Evolutionary conservation across 1,284 basidiomycete species (phyloP).

Genomic region (Naganishia liquefaciens): DNA sequence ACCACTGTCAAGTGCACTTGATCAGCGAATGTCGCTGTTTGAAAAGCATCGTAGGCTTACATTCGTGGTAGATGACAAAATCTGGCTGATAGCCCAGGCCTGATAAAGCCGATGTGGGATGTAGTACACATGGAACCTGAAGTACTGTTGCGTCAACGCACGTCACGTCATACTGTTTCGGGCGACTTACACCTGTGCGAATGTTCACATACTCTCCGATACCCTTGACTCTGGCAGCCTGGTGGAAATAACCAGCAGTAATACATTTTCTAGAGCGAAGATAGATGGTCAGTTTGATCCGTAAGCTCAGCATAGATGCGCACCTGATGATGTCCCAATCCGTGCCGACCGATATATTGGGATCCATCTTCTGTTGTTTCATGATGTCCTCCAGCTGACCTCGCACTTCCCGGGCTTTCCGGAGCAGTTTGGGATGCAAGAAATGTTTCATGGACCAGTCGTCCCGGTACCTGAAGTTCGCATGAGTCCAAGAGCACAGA

Average conservation of each 20-base stretch:
- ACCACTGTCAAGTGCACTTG: slow-evolving; percentile 59
- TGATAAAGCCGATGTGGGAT: slow-evolving; percentile 94
- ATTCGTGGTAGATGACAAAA: slow-evolving; percentile 95
- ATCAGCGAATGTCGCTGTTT: slow-evolving; percentile 30
- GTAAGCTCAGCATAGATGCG: neutral
- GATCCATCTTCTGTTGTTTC: slow-evolving; percentile 93
- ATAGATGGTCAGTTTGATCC: neutral
- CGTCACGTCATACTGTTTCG: neutral
- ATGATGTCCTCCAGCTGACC: slow-evolving; percentile 97
- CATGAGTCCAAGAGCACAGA: neutral
- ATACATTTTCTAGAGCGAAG: slow-evolving; percentile 78
- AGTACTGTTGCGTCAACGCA: slow-evolving; percentile 2
- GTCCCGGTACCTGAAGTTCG: slow-evolving; percentile 69
- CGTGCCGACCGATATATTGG: slow-evolving; percentile 78
- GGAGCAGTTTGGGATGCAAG: slow-evolving; percentile 89
- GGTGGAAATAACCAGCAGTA: slow-evolving; percentile 97
- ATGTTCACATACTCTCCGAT: slow-evolving; percentile 99
- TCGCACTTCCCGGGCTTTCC: slow-evolving; percentile 96
- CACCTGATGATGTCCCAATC: slow-evolving; percentile 92
- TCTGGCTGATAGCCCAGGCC: slow-evolving; percentile 94
- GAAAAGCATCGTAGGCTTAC: slow-evolving; percentile 41
- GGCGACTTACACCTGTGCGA: slow-evolving; percentile 69
- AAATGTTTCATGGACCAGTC: slow-evolving; percentile 95
- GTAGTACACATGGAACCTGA: slow-evolving; percentile 61
- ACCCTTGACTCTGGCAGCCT: slow-evolving; percentile 95